Conservation (phyloP, 2,329 filamentous ascomycete genomes). For the Chaetomium strumarium region DNA sequence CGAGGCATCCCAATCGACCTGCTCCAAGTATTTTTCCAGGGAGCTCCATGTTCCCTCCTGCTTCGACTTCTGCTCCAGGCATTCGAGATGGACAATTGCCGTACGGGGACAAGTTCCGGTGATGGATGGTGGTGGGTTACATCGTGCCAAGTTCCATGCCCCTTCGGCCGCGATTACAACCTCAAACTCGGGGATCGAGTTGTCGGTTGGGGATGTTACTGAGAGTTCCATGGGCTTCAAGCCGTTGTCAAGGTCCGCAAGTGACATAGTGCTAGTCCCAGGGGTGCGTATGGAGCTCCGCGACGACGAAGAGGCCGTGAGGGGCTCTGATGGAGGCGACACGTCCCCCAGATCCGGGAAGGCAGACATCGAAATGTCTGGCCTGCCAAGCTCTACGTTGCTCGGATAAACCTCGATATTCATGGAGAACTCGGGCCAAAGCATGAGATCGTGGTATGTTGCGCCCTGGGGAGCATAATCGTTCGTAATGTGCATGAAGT, state of each 20-base stretch:
- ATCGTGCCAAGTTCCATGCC: slow-evolving; percentile 47
- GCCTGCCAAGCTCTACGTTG: slow-evolving; percentile 29
- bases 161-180: slow-evolving; percentile 43
- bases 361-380: slow-evolving; percentile 32
- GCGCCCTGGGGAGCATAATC: slow-evolving; percentile 34
- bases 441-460: slow-evolving; percentile 39
- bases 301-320: slow-evolving; percentile 35
- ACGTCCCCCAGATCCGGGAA: slow-evolving; percentile 39
- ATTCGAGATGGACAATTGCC: slow-evolving; percentile 43
- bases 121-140: no score
- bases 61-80: slow-evolving; percentile 44
- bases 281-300: slow-evolving; percentile 41
- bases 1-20: slow-evolving; percentile 32
- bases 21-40: slow-evolving; percentile 38
- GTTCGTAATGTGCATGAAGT: slow-evolving; percentile 36
- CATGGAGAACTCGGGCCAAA: slow-evolving; percentile 40
- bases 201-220: slow-evolving; percentile 26
- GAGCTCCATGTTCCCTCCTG: slow-evolving; percentile 42
- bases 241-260: slow-evolving; percentile 32
- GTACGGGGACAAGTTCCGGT: no score
- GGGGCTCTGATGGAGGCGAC: slow-evolving; percentile 38
- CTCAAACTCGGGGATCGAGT: slow-evolving; percentile 40
- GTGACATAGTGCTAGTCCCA: slow-evolving; percentile 43
- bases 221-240: slow-evolving; percentile 31
- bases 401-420: slow-evolving; percentile 39